Base-by-base conservation (phyloP, 2,329 filamentous ascomycete species). In the Epichloe brachyelytri region DNA sequence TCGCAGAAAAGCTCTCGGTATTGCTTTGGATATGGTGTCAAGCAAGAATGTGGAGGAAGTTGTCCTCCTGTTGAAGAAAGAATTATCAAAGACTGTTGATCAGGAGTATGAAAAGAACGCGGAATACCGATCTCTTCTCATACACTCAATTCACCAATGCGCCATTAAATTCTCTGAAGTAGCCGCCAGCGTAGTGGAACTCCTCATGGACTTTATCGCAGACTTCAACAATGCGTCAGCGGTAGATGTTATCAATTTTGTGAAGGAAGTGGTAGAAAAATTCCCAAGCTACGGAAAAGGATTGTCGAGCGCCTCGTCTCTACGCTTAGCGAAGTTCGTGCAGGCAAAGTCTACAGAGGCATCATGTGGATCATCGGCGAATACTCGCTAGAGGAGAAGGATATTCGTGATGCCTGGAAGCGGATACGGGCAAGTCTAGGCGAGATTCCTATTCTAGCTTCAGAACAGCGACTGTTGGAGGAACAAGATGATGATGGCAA, bases 141-240 rank as follows among this genome's bases (percentile, higher is more conserved):
- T 98, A 59, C 89, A 96, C 68, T 88, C 90, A 38, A 98, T 98
- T 63, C 93, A 98, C 68, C 89, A 94, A 66, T 97, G 93, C 68
- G 93, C 93, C 60, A 97, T 98, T 76, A 96, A 95, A 65, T 97
- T 97, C 73, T 97, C 93, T 11, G 91, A 98, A 69, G 91, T 98
- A 55, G 93, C 93, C 26, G 87, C 91, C 44, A 97, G 88, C 63
- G 93, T 98, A 15, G 93, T 98, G 50, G 93, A 93, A 57, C 79
- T 96, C 43, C 78, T 98, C 50, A 98, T 98, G 93, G 93, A 98
- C 69, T 97, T 97, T 65, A 96, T 98, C 62, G 88, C 87, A 48
- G 93, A 98, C 67, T 96, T 97, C 67, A 97, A 95, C 74, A 96
- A 95, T 63, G 86, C 87, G 43, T 95, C 91, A 1, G 93, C 93